phyloP scores from a whole-genome alignment of 441 rosid genomes.

The Populus hybrid region DNA sequence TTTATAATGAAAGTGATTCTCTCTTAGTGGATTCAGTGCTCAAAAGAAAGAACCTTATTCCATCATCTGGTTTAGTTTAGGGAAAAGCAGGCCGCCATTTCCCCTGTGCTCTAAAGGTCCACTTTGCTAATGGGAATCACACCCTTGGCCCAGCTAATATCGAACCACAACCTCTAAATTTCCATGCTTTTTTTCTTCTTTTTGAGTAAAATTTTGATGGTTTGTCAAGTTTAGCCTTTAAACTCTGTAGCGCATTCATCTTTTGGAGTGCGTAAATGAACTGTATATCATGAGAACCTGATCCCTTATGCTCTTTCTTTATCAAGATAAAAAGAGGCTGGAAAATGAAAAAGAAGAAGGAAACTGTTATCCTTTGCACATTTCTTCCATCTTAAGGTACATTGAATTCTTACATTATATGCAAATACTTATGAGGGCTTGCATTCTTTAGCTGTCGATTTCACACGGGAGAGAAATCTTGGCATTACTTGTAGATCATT shows the following conservation, averaged over 20 bases:
- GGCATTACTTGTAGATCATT: not conserved
- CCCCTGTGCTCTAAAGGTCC: not conserved
- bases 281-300: not conserved
- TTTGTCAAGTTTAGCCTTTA: not conserved
- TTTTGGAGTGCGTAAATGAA: not conserved
- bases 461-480: not conserved
- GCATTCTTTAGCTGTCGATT: not conserved
- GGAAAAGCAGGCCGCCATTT: not conserved
- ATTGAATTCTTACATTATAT: constrained; percentile 1
- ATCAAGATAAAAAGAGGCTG: not conserved
- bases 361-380: constrained; percentile 11
- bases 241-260: not conserved
- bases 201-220: not conserved
- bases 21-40: constrained; percentile 10
- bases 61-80: constrained; percentile 2
- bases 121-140: constrained; percentile 10
- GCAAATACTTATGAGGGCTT: not conserved
- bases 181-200: not conserved
- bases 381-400: constrained; percentile 14
- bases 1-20: constrained; percentile 30
- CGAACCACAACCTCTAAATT: not conserved
- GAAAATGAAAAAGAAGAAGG: not conserved
- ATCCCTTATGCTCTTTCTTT: not conserved
- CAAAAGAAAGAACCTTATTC: constrained; percentile 36
- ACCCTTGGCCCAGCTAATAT: not conserved